phyloP scores from a whole-genome alignment of 306 rosid genomes.

The Vicia faba region DNA sequence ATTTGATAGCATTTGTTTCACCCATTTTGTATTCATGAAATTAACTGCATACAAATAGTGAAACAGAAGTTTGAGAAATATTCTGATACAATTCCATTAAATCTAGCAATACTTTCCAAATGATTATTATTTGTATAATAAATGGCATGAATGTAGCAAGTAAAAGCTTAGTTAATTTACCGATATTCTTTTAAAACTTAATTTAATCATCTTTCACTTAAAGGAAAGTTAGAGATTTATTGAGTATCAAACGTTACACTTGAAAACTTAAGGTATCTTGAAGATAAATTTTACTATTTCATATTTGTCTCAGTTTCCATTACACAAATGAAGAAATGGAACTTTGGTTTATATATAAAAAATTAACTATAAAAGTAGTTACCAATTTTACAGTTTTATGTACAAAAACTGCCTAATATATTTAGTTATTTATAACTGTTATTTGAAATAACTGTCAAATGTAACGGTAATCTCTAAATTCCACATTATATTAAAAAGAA shows the following conservation, averaged over 20 bases:
- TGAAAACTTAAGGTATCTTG: background rate
- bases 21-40: background rate
- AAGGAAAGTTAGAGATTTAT: background rate
- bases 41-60: too few species aligned
- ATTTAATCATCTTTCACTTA: background rate
- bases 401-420: too few species aligned
- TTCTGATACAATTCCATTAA: background rate
- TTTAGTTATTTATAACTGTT: too few species aligned
- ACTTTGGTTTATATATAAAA: too few species aligned
- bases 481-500: too few species aligned
- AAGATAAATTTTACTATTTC: background rate
- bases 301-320: background rate
- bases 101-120: background rate
- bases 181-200: too few species aligned
- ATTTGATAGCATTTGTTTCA: conserved; percentile 16
- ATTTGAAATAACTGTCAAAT: too few species aligned
- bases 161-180: conserved; percentile 24
- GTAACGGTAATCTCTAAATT: too few species aligned
- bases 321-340: too few species aligned
- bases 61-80: too few species aligned
- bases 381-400: too few species aligned
- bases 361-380: too few species aligned
- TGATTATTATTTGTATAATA: background rate
- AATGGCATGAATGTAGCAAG: background rate
- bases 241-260: background rate